A percentile compares a stretch with the other conserved stretches of the same genome.
Conservation (phyloP, 169 alveolate genomes). For the Cryptosporidium xiaoi region DNA sequence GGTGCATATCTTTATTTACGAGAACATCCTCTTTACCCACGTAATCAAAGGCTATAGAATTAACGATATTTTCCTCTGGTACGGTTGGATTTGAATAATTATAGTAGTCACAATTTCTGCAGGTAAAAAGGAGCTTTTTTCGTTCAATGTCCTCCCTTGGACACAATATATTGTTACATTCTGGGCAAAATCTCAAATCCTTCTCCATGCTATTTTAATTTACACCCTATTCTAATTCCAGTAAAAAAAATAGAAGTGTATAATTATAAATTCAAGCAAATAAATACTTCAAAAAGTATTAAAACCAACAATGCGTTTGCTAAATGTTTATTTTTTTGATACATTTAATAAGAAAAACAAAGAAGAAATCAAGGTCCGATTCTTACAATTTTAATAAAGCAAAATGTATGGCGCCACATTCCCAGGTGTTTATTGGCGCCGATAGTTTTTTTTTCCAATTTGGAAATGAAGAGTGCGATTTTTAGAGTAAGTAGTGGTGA, state of each 20-base stretch:
- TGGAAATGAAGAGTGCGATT: no score
- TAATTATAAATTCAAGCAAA: neutral
- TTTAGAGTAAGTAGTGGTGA: no score
- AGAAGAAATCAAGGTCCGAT: no score
- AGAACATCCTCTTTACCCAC: slow-evolving; percentile 85
- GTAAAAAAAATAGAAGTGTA: no score
- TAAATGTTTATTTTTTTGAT: neutral
- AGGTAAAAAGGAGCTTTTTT: slow-evolving; percentile 76
- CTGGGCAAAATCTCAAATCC: slow-evolving; percentile 79
- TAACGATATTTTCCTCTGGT: slow-evolving; percentile 78
- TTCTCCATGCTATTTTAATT: slow-evolving; percentile 67
- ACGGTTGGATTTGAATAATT: slow-evolving; percentile 74
- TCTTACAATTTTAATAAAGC: no score
- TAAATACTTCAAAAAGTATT: neutral
- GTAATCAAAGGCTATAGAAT: slow-evolving; percentile 76
- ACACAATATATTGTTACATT: slow-evolving; percentile 79
- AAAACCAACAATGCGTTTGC: neutral
- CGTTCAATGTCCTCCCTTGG: slow-evolving; percentile 77
- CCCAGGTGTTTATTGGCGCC: no score
- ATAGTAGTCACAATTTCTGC: slow-evolving; percentile 79
- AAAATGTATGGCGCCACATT: no score
- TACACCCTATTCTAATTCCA: no score
- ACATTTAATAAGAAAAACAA: neutral
- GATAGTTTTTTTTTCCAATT: no score
- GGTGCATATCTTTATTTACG: slow-evolving; percentile 84